Conservation (phyloP, 768 basidiomycete species). For the Lentinula raphanica region DNA sequence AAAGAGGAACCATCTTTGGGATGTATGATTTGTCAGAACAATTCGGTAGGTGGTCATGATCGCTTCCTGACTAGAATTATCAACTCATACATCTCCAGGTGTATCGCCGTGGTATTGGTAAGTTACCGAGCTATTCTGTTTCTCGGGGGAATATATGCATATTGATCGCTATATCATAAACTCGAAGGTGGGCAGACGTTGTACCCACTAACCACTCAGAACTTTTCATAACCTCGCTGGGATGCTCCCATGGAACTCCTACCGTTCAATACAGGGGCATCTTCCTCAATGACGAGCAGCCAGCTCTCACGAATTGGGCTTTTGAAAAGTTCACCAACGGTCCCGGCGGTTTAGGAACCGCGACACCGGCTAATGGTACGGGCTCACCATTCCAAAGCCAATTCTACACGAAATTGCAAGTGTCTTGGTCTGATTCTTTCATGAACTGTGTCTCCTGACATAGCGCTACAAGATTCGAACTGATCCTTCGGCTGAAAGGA, state of each 20-base stretch:
- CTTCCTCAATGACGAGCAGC: conserved; percentile 76
- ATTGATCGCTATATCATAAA: not conserved
- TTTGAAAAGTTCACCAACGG: conserved; percentile 64
- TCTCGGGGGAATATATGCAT: not conserved
- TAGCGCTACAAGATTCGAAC: conserved; percentile 44
- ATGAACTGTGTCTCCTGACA: not conserved
- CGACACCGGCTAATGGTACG: conserved; percentile 56
- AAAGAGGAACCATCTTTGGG: conserved; percentile 62
- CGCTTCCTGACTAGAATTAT: not conserved
- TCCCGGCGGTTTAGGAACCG: conserved; percentile 40
- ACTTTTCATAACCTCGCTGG: conserved; percentile 39
- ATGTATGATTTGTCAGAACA: conserved; percentile 68
- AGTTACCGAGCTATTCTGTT: conserved; percentile 12
- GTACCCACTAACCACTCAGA: conserved; percentile 45
- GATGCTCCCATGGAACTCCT: conserved; percentile 55
- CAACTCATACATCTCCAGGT: conserved; percentile 27
- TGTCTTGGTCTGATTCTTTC: not conserved
- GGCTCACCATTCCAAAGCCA: conserved; percentile 48
- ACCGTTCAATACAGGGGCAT: conserved; percentile 69
- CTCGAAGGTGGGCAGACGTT: conserved; percentile 72
- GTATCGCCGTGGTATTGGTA: conserved; percentile 70
- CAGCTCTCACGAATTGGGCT: conserved; percentile 68
- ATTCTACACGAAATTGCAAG: conserved; percentile 14
- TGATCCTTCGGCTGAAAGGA: conserved; percentile 59
- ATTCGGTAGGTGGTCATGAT: conserved; percentile 37